phyloP scores from a whole-genome alignment of 73 alveolate genomes.

The Paraurostyla sp. region DNA sequence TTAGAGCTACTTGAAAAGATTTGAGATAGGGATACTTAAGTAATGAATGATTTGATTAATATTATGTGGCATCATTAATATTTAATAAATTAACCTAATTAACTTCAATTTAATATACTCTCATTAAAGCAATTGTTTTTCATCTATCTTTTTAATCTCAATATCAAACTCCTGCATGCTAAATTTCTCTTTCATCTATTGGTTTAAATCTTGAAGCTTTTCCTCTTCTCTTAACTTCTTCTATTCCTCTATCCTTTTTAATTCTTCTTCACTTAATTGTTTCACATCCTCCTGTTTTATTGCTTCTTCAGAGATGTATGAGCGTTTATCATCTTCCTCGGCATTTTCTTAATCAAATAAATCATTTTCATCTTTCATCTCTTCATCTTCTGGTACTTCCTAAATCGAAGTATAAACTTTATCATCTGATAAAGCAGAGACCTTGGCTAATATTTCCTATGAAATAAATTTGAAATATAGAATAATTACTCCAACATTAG shows the following conservation, averaged over 20 bases:
- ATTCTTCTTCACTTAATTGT: background rate
- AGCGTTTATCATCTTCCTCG: conserved; percentile 24
- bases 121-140: background rate
- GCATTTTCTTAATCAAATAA: background rate
- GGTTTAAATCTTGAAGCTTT: background rate
- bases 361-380: conserved; percentile 24
- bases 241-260: background rate
- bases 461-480: background rate
- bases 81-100: too few relatives aligned
- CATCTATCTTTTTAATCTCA: conserved; percentile 35
- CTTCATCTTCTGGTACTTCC: conserved; percentile 49
- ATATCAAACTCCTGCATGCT: conserved; percentile 47
- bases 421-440: conserved; percentile 3
- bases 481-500: conserved; percentile 12
- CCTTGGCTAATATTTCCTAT: conserved; percentile 30
- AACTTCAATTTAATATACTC: too few relatives aligned
- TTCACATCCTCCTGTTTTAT: conserved; percentile 12
- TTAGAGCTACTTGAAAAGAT: background rate
- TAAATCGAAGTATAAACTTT: conserved; percentile 10
- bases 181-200: conserved; percentile 47
- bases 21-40: conserved; percentile 36
- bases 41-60: background rate
- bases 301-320: conserved; percentile 38
- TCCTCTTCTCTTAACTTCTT: background rate
- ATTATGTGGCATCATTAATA: background rate